Percentiles rank a stretch among this genome's conserved stretches.
Evolutionary conservation across 768 basidiomycete species (phyloP).

Genomic region (Sistotremastrum niveocremeum): DNA sequence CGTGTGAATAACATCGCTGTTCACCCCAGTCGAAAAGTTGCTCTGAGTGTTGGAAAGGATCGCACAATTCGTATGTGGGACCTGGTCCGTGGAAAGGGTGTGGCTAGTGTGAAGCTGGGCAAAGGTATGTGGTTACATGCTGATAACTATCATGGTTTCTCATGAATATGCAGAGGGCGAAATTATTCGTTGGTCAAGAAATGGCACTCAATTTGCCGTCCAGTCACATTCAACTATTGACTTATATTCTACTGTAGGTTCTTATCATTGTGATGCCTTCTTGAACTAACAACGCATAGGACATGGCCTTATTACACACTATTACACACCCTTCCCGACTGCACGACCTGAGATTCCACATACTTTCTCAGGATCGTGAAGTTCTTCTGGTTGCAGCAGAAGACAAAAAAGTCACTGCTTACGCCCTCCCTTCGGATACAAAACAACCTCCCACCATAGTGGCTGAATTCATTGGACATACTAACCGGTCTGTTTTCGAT

Average conservation of each 20-base stretch:
- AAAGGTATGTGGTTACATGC: conserved; percentile 41
- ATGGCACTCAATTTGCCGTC: conserved; percentile 69
- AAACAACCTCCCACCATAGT: conserved; percentile 40
- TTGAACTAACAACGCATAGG: conserved; percentile 28
- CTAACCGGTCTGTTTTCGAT: conserved; percentile 54
- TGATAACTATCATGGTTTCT: background rate
- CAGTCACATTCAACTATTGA: conserved; percentile 66
- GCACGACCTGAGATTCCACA: conserved; percentile 71
- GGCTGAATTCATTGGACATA: conserved; percentile 66
- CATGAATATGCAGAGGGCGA: conserved; percentile 58
- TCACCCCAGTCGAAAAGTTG: conserved; percentile 88
- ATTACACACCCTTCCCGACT: conserved; percentile 71
- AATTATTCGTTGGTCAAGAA: conserved; percentile 74
- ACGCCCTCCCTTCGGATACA: conserved; percentile 39
- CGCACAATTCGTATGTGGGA: conserved; percentile 95
- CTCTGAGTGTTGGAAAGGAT: conserved; percentile 83
- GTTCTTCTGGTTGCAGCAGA: conserved; percentile 77
- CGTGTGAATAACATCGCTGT: conserved; percentile 82
- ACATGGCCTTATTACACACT: conserved; percentile 63
- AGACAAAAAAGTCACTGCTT: conserved; percentile 77
- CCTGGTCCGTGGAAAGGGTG: conserved; percentile 85
- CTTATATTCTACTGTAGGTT: conserved; percentile 61
- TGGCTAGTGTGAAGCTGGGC: conserved; percentile 78
- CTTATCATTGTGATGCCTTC: background rate
- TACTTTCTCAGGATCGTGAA: conserved; percentile 43